Evolutionary conservation across 148 eudicot genomes (phyloP).

Genomic region (Oxyria digyna): DNA sequence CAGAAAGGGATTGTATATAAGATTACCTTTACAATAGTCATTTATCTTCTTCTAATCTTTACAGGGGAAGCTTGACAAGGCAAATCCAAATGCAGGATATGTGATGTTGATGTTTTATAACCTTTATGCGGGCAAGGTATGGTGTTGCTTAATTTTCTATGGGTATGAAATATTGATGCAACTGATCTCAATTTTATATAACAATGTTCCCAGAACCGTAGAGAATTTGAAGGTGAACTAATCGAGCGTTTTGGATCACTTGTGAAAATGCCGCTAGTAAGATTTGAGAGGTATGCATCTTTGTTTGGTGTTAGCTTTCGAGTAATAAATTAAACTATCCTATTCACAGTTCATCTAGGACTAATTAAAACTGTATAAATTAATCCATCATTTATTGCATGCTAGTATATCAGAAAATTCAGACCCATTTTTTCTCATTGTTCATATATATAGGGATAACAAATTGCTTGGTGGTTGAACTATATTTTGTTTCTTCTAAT

Average conservation of each 20-base stretch:
- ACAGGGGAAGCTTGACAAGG: slow-evolving; percentile 87
- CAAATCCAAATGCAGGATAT: slow-evolving; percentile 73
- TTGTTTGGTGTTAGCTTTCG: neutral
- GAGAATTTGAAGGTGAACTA: slow-evolving; percentile 79
- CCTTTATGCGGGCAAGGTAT: slow-evolving; percentile 83
- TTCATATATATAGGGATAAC: too few species aligned
- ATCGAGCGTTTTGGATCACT: slow-evolving; percentile 89
- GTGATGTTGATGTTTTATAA: slow-evolving; percentile 81
- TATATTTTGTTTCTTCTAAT: too few species aligned
- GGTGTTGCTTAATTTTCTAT: slow-evolving; percentile 7
- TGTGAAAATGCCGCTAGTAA: slow-evolving; percentile 77
- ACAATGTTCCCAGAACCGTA: slow-evolving; percentile 40
- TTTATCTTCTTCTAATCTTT: neutral
- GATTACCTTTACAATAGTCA: neutral
- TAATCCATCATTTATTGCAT: too few species aligned
- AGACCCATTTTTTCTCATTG: too few species aligned
- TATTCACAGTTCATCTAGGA: too few species aligned
- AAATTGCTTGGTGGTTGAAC: too few species aligned
- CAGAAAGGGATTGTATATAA: neutral
- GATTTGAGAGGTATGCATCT: slow-evolving; percentile 43
- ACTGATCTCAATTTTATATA: neutral
- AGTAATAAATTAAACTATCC: too few species aligned
- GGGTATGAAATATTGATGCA: slow-evolving; percentile 15
- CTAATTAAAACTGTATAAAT: too few species aligned
- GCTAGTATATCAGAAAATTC: neutral